Percentiles rank a stretch among this genome's conserved stretches.
Conservation (phyloP, 2,329 filamentous ascomycete genomes). For the Aspergillus pseudoviridinutans region DNA sequence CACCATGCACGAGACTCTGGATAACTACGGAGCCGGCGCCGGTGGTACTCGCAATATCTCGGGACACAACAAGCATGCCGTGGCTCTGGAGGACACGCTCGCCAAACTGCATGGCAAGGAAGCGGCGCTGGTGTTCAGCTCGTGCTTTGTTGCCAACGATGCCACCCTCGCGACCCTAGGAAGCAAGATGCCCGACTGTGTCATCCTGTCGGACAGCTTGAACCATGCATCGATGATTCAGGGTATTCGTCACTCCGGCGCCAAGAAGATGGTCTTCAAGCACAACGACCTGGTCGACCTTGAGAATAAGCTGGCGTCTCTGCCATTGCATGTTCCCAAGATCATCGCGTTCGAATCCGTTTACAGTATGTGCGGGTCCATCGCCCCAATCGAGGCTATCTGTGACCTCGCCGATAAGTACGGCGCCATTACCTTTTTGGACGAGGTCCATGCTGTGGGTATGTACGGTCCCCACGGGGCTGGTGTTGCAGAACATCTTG, state of each 20-base stretch:
- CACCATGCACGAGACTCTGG: conserved; percentile 90
- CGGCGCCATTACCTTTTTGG: conserved; percentile 92
- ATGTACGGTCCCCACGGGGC: conserved; percentile 98
- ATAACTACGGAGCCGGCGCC: conserved; percentile 90
- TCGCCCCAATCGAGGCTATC: conserved; percentile 92
- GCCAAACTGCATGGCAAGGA: conserved; percentile 91
- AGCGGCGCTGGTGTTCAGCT: conserved; percentile 88
- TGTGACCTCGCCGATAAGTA: conserved; percentile 97
- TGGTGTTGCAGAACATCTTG: conserved; percentile 94
- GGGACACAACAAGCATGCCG: conserved; percentile 92
- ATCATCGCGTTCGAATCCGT: conserved; percentile 99
- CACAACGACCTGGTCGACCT: conserved; percentile 95
- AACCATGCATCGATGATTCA: conserved; percentile 99
- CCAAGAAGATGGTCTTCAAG: conserved; percentile 97
- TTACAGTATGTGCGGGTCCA: conserved; percentile 98
- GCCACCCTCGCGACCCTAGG: conserved; percentile 94
- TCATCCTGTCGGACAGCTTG: conserved; percentile 94
- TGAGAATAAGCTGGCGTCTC: conserved; percentile 83
- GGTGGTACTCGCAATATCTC: conserved; percentile 97
- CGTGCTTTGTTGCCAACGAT: conserved; percentile 98
- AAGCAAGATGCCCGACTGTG: conserved; percentile 92
- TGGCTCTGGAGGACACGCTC: conserved; percentile 74
- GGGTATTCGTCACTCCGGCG: conserved; percentile 93
- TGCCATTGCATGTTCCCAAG: conserved; percentile 83
- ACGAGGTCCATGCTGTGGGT: conserved; percentile 97